Evolutionary conservation across 306 rosid species (phyloP).

Genomic region (apple (Malus domestica)): DNA sequence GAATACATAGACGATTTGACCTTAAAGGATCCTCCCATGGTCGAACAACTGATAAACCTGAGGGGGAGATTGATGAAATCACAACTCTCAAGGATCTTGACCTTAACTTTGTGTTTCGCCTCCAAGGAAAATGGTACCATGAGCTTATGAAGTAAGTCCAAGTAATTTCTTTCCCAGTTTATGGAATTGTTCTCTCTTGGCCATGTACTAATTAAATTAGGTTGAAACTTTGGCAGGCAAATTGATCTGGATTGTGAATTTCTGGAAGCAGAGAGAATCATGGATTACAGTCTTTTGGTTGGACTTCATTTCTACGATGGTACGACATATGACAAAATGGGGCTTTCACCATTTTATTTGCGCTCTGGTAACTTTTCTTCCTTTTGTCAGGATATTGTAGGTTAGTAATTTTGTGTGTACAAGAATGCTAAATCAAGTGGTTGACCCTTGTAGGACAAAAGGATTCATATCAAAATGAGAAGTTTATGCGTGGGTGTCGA

Average conservation of each 20-base stretch:
- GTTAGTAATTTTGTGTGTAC: not conserved
- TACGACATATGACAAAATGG: slow-evolving; percentile 67
- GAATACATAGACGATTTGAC: slow-evolving; percentile 88
- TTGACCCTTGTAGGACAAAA: slow-evolving; percentile 44
- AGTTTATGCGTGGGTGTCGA: slow-evolving; percentile 89
- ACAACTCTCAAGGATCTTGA: slow-evolving; percentile 95
- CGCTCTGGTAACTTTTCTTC: slow-evolving; percentile 56
- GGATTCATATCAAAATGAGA: slow-evolving; percentile 83
- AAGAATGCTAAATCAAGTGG: slow-evolving; percentile 10
- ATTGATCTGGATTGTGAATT: slow-evolving; percentile 81
- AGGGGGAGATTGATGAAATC: slow-evolving; percentile 89
- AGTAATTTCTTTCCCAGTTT: not conserved
- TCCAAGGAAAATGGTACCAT: slow-evolving; percentile 56
- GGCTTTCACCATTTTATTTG: slow-evolving; percentile 72
- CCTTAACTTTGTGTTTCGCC: slow-evolving; percentile 83
- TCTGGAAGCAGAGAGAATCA: slow-evolving; percentile 85
- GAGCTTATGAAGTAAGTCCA: slow-evolving; percentile 64
- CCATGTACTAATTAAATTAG: slow-evolving; percentile 23
- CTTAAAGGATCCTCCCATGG: slow-evolving; percentile 96
- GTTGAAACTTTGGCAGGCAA: slow-evolving; percentile 52
- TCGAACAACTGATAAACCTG: slow-evolving; percentile 69
- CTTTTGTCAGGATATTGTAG: not conserved
- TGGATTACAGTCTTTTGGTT: slow-evolving; percentile 96
- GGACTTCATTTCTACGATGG: slow-evolving; percentile 92
- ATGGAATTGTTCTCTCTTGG: not conserved